phyloP scores from a whole-genome alignment of 352 stramenopile species.

The Phytophthora meadii region DNA sequence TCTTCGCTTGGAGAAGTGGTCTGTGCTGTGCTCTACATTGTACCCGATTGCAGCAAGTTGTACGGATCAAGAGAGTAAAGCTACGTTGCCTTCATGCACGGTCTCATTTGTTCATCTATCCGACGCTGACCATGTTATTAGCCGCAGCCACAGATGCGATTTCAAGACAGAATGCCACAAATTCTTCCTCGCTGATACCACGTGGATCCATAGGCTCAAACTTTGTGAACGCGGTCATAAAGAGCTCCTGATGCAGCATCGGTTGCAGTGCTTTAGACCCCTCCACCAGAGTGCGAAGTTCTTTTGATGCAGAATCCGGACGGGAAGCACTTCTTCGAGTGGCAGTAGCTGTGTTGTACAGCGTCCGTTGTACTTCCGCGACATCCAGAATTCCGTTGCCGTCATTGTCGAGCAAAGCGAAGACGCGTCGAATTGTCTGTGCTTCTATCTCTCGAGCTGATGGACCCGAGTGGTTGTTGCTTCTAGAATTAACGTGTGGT shows the following conservation, averaged over 20 bases:
- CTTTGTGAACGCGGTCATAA: constrained; percentile 66
- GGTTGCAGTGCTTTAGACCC: constrained; percentile 62
- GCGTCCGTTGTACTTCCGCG: constrained; percentile 58
- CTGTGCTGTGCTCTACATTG: too few relatives aligned
- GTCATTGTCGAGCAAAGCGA: constrained; percentile 65
- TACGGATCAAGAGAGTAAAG: too few relatives aligned
- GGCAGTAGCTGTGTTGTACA: constrained; percentile 40
- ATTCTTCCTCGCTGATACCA: constrained; percentile 75
- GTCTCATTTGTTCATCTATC: background rate
- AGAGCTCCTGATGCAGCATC: constrained; percentile 62
- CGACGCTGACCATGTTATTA: constrained; percentile 32
- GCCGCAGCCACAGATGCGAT: constrained; percentile 47
- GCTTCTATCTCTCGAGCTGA: constrained; percentile 47
- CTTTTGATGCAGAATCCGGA: constrained; percentile 1
- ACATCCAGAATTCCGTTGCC: constrained; percentile 65
- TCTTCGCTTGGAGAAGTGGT: too few relatives aligned
- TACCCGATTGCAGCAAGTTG: too few relatives aligned
- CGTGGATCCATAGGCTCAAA: constrained; percentile 65
- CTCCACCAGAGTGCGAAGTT: constrained; percentile 46
- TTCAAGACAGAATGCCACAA: constrained; percentile 79
- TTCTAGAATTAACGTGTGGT: too few relatives aligned
- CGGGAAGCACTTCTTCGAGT: constrained; percentile 7
- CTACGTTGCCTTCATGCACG: too few relatives aligned
- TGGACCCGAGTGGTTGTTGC: background rate
- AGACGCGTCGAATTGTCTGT: constrained; percentile 58